These are phyloP conservation scores for Dioscorea dumetorum DNA, from an alignment of 106 monocot genomes.

Conservation along the genomic window DNA sequence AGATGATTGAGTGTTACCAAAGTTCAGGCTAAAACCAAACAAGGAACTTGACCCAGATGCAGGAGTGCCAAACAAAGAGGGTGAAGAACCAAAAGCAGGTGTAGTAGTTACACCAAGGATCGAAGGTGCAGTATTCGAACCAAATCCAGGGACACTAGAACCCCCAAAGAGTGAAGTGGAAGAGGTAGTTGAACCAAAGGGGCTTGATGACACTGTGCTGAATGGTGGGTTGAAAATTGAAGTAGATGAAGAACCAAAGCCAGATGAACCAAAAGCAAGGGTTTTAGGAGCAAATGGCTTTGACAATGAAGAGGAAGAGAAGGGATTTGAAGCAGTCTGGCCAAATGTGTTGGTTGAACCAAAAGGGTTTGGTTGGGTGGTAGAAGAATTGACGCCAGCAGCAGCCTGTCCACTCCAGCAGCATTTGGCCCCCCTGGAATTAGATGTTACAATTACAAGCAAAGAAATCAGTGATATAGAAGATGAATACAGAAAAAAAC, in stretches of 20 bases:
- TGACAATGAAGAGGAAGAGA: slow-evolving; percentile 35
- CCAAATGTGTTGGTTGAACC: slow-evolving; percentile 64
- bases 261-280: slow-evolving; percentile 57
- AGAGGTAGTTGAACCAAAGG: slow-evolving; percentile 63
- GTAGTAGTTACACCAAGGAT: slow-evolving; percentile 44
- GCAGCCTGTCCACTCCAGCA: slow-evolving; percentile 41
- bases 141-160: slow-evolving; percentile 35
- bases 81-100: slow-evolving; percentile 50
- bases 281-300: slow-evolving; percentile 67
- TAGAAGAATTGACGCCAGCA: slow-evolving; percentile 29
- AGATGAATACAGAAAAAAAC: neutral
- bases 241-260: slow-evolving; percentile 57
- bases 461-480: neutral
- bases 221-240: slow-evolving; percentile 60
- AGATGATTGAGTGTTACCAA: slow-evolving; percentile 77
- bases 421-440: slow-evolving; percentile 69
- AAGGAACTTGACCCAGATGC: slow-evolving; percentile 41
- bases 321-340: slow-evolving; percentile 58
- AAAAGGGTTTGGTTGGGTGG: slow-evolving; percentile 58
- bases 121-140: slow-evolving; percentile 43
- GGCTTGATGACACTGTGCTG: slow-evolving; percentile 50
- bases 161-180: slow-evolving; percentile 50
- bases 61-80: slow-evolving; percentile 52
- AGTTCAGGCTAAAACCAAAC: slow-evolving; percentile 55
- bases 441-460: neutral